Conservation (phyloP, 192 early-diverging fungal species). For the Coemansia sp. region DNA sequence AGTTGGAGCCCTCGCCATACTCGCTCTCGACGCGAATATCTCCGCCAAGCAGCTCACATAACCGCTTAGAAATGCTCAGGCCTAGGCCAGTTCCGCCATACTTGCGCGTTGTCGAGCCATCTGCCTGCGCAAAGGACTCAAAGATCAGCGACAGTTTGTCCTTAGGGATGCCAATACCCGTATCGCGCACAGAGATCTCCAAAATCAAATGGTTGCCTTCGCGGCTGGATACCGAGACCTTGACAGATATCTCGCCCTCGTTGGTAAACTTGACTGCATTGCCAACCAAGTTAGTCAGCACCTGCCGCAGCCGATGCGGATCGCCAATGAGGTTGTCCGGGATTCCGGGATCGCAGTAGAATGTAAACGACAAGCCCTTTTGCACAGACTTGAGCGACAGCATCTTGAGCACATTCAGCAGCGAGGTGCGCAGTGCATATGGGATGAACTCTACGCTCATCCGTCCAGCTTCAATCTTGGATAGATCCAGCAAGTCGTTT, state of each 20-base stretch:
- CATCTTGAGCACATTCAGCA: constrained; percentile 69
- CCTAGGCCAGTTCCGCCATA: constrained; percentile 87
- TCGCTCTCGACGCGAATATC: constrained; percentile 74
- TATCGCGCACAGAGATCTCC: constrained; percentile 71
- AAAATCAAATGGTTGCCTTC: constrained; percentile 54
- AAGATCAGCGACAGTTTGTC: constrained; percentile 76
- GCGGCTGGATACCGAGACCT: constrained; percentile 45
- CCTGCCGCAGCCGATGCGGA: constrained; percentile 70
- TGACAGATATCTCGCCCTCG: constrained; percentile 64
- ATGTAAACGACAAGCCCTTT: constrained; percentile 69
- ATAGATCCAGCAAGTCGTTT: constrained; percentile 82
- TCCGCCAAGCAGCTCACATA: constrained; percentile 76
- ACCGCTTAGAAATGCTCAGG: constrained; percentile 75
- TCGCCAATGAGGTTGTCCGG: constrained; percentile 74
- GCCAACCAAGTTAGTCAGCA: constrained; percentile 78
- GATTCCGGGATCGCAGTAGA: constrained; percentile 65
- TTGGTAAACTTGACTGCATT: constrained; percentile 88
- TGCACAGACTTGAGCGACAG: constrained; percentile 70
- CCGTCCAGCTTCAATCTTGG: constrained; percentile 80
- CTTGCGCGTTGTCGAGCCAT: constrained; percentile 76
- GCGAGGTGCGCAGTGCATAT: constrained; percentile 60
- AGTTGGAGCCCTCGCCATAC: constrained; percentile 71
- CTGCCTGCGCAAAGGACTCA: constrained; percentile 80
- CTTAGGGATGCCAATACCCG: constrained; percentile 80
- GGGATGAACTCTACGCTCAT: constrained; percentile 75